Conservation (phyloP, 2,329 filamentous ascomycete species). For the Ambrosiella xylebori region DNA sequence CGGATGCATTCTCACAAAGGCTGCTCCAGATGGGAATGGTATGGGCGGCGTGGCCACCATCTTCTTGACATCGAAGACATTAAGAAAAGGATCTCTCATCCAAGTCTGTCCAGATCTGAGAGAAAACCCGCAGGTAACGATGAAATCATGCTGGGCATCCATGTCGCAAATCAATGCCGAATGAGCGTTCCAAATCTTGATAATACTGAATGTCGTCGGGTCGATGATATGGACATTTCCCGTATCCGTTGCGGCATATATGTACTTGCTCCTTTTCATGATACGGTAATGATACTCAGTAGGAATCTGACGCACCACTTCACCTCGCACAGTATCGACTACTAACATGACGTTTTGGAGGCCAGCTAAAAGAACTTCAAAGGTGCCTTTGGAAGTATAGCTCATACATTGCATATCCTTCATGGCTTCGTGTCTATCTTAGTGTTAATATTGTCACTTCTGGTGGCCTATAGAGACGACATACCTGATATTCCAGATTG, state of each 20-base stretch:
- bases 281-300: conserved; percentile 68
- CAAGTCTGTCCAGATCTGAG: conserved; percentile 54
- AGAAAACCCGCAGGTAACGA: conserved; percentile 90
- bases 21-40: conserved; percentile 78
- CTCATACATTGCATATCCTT: conserved; percentile 84
- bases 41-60: conserved; percentile 77
- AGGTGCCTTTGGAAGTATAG: conserved; percentile 72
- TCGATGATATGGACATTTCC: conserved; percentile 80
- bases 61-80: conserved; percentile 90
- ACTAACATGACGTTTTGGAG: conserved; percentile 75
- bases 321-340: conserved; percentile 51
- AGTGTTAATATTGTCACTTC: background rate
- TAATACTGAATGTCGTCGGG: conserved; percentile 54
- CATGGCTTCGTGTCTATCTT: conserved; percentile 26
- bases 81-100: conserved; percentile 81
- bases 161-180: conserved; percentile 83
- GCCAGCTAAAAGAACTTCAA: conserved; percentile 74
- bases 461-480: conserved; percentile 15
- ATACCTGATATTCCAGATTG: conserved; percentile 76
- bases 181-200: conserved; percentile 84
- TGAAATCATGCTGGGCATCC: conserved; percentile 88
- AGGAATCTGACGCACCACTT: conserved; percentile 50
- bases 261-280: conserved; percentile 80
- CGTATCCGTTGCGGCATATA: conserved; percentile 74
- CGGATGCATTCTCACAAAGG: conserved; percentile 91